These are phyloP conservation scores for Haberlea rhodopensis DNA, from an alignment of 257 asterid genomes.

Conservation along the genomic window DNA sequence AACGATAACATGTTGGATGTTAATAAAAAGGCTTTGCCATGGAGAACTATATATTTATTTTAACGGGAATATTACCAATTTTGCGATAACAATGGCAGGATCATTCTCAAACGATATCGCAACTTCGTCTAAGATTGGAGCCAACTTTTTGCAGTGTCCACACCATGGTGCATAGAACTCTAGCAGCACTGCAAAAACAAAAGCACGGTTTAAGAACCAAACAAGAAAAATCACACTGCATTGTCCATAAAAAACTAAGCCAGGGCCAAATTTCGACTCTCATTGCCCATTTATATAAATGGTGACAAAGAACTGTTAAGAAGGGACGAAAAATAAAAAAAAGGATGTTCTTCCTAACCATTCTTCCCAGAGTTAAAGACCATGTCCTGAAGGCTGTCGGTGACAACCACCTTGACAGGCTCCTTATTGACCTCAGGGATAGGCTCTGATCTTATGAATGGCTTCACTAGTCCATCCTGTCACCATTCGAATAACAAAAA, in stretches of 20 bases:
- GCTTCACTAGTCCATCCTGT: conserved; percentile 67
- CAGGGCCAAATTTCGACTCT: background rate
- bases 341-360: conserved; percentile 41
- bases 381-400: conserved; percentile 54
- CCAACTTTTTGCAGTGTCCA: conserved; percentile 78
- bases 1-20: background rate
- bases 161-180: conserved; percentile 93
- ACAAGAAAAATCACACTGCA: background rate
- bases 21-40: background rate
- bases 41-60: too few relatives aligned
- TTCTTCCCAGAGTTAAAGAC: conserved; percentile 76
- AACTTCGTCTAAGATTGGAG: conserved; percentile 84
- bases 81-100: conserved; percentile 62
- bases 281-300: background rate
- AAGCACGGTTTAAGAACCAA: background rate
- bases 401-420: conserved; percentile 84
- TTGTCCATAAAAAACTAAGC: background rate
- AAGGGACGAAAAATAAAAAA: background rate
- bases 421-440: conserved; percentile 73
- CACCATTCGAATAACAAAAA: conserved; percentile 15
- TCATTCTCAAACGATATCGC: conserved; percentile 58
- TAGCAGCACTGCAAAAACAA: conserved; percentile 46
- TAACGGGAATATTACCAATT: conserved; percentile 63
- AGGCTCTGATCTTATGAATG: conserved; percentile 62
- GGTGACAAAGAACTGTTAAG: background rate